Evolutionary conservation across 2,329 filamentous ascomycete genomes (phyloP), one percentile per base, ranked within the genome.

Genomic region (Fusarium staphyleae): DNA sequence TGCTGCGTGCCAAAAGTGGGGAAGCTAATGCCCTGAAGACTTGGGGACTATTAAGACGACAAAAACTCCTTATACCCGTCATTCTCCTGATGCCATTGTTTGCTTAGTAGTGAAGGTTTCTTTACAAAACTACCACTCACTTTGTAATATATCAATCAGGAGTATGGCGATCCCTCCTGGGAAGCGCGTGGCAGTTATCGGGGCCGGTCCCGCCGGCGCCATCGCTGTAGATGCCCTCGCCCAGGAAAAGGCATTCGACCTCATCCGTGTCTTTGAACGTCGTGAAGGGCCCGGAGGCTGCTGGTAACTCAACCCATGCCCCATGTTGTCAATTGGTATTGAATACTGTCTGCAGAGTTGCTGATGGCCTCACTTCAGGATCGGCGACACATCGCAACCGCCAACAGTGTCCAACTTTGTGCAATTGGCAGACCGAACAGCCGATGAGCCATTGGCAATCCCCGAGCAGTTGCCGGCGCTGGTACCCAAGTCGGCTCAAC

Each of bases 231-330:
- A 87, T 72, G 84, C 85, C 4, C 69, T 87, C 24, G 78, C 77
- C 19, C 77, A 83, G 65, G 85, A 88, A 66, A 75, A 83, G 55
- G 66, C 72, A 0, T 87, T 87, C 62, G 81, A 86, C 52, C 69
- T 75, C 2, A 83, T 87, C 48, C 77, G 82, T 5, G 82, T 87
- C 0, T 88, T 87, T 65, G 85, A 88, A 66, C 75, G 85, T 22
- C 78, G 83, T 43, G 81, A 85, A 55, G 77, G 75, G 12, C 75
- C 83, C 1, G 85, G 85, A 43, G 85, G 85, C 14, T 85, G 81
- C 48, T 88, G 85, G 85, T 86, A 68, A 66, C 14, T 3, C 5
- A 18, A 28, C 4, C 22, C 5, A 14, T 22, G 28, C 12, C 28
- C 14, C 24, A 4, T 1, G 4, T 9, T 30, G 2, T 9, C 13